phyloP scores from a whole-genome alignment of 2,329 filamentous ascomycete species.

The Epichloe brachyelytri region DNA sequence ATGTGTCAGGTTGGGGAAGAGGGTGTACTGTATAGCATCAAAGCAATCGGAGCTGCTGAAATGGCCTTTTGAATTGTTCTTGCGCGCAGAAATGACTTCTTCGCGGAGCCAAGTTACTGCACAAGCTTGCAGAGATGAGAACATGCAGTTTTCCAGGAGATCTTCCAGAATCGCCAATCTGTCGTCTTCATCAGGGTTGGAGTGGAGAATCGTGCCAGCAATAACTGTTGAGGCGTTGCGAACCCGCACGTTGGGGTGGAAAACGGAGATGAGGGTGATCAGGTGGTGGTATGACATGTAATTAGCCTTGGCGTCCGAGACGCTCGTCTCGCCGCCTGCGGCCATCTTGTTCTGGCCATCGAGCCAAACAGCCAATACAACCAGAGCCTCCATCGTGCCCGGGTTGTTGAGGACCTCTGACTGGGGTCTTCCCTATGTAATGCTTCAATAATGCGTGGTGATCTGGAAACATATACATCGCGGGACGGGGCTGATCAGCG shows the following conservation, averaged over 20 bases:
- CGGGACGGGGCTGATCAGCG: conserved; percentile 38
- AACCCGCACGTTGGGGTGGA: conserved; percentile 40
- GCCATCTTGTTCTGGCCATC: conserved; percentile 34
- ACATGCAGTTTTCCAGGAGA: conserved; percentile 52
- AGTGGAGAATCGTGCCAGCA: conserved; percentile 41
- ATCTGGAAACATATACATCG: conserved; percentile 46
- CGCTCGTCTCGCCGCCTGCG: conserved; percentile 8
- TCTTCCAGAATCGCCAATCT: conserved; percentile 51
- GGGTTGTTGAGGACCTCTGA: conserved; percentile 34
- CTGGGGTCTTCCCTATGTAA: conserved; percentile 39
- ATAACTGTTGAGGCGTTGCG: conserved; percentile 42
- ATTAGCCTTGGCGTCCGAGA: conserved; percentile 21
- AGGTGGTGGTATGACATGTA: conserved; percentile 51
- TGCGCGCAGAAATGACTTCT: conserved; percentile 39
- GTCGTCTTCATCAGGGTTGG: conserved; percentile 45
- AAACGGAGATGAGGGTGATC: conserved; percentile 42
- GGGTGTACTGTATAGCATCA: conserved; percentile 45
- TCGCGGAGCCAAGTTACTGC: conserved; percentile 52
- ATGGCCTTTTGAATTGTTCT: conserved; percentile 17
- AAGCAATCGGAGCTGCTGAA: conserved; percentile 44
- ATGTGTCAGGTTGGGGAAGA: conserved; percentile 44
- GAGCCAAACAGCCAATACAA: conserved; percentile 48
- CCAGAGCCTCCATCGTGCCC: conserved; percentile 44
- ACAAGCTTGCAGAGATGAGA: conserved; percentile 47
- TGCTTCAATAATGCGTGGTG: conserved; percentile 40